Evolutionary conservation across 129 eudicot genomes (phyloP).

Genomic region (Glebionis coronaria): DNA sequence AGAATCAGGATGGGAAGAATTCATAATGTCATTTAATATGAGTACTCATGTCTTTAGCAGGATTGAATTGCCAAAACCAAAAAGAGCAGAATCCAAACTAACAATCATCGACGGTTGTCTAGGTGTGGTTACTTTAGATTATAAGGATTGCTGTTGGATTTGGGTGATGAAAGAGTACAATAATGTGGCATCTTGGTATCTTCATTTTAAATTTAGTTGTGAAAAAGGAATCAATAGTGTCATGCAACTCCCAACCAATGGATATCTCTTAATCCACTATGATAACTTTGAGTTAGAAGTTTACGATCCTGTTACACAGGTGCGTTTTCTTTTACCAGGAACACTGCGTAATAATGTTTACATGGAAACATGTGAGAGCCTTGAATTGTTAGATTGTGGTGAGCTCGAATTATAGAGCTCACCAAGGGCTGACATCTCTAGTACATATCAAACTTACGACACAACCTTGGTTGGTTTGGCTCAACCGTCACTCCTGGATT

Average conservation of each 20-base stretch:
- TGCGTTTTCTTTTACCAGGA: background rate
- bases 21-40: slow-evolving; percentile 3
- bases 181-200: background rate
- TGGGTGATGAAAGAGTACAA: slow-evolving; percentile 12
- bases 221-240: background rate
- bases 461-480: too few relatives aligned
- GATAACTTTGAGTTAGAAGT: background rate
- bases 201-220: too few relatives aligned
- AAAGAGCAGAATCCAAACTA: too few relatives aligned
- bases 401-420: too few relatives aligned
- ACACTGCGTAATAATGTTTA: background rate
- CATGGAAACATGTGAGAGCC: background rate
- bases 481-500: too few relatives aligned
- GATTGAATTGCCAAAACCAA: background rate
- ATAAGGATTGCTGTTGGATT: background rate
- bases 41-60: background rate
- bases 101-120: background rate
- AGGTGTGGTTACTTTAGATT: background rate
- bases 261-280: background rate
- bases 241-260: background rate
- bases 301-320: background rate
- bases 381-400: slow-evolving; percentile 1
- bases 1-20: background rate
- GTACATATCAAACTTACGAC: too few relatives aligned
- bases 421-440: too few relatives aligned